Conservation (phyloP, 345 rosid species). For the Physaria fendleri region DNA sequence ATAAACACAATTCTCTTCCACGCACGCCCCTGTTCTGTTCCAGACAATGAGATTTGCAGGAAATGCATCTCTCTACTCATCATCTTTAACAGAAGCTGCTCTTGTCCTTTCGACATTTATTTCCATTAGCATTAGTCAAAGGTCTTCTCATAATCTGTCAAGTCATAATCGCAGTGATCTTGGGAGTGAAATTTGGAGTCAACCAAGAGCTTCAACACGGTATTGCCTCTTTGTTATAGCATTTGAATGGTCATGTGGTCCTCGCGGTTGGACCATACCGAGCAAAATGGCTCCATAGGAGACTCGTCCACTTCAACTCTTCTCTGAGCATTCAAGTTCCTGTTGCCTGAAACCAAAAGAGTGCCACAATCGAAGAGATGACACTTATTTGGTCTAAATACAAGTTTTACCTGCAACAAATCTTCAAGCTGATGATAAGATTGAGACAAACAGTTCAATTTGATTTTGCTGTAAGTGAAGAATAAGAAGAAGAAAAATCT, state of each 20-base stretch:
- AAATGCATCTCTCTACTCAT: constrained; percentile 62
- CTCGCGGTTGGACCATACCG: constrained; percentile 73
- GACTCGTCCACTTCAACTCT: constrained; percentile 61
- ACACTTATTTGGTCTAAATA: constrained; percentile 74
- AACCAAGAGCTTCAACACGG: constrained; percentile 56
- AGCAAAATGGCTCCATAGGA: constrained; percentile 80
- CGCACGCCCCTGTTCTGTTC: constrained; percentile 72
- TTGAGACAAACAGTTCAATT: too few relatives aligned
- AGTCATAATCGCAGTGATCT: constrained; percentile 53
- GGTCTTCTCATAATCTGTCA: too few relatives aligned
- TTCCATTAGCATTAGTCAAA: constrained; percentile 67
- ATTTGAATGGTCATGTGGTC: constrained; percentile 95
- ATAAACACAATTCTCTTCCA: constrained; percentile 74
- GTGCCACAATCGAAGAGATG: constrained; percentile 86
- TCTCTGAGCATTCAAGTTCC: constrained; percentile 60
- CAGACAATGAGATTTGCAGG: constrained; percentile 69
- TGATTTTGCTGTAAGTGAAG: neutral
- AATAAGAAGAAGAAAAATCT: neutral
- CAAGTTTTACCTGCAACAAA: constrained; percentile 24
- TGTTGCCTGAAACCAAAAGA: constrained; percentile 80
- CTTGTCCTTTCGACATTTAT: constrained; percentile 63
- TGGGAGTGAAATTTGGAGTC: constrained; percentile 62
- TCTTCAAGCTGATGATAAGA: neutral
- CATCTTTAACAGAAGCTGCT: constrained; percentile 71
- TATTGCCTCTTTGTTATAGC: constrained; percentile 67